Conservation (phyloP, 495 filamentous ascomycete genomes). For the Umbilicaria muhlenbergii region DNA sequence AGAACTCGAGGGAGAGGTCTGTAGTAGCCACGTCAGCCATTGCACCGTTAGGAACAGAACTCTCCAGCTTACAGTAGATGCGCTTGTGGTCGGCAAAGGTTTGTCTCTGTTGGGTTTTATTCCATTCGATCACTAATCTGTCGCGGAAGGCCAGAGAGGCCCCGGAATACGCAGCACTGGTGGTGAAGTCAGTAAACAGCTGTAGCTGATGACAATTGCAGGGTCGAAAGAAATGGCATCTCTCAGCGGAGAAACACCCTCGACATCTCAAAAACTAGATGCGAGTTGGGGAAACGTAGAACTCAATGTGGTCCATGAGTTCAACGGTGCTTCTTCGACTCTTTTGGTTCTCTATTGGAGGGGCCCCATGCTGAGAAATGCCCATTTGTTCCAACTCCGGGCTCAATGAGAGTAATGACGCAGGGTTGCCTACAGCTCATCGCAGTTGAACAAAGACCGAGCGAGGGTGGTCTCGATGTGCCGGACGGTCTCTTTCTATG, state of each 20-base stretch:
- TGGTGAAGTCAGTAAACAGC: background rate
- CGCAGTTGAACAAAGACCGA: constrained; percentile 94
- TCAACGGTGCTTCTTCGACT: too few relatives aligned
- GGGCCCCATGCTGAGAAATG: too few relatives aligned
- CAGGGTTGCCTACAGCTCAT: constrained; percentile 46
- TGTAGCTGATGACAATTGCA: background rate
- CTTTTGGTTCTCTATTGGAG: too few relatives aligned
- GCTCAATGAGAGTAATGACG: background rate
- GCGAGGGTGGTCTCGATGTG: constrained; percentile 96
- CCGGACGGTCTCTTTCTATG: constrained; percentile 63
- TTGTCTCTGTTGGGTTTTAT: constrained; percentile 91
- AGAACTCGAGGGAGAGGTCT: constrained; percentile 86
- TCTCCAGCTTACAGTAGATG: constrained; percentile 55
- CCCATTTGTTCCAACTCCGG: background rate
- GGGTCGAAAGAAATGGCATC: background rate
- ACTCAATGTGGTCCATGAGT: too few relatives aligned
- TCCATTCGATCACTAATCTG: constrained; percentile 88
- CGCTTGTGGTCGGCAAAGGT: constrained; percentile 82
- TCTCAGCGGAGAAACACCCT: too few relatives aligned
- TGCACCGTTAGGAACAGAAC: background rate
- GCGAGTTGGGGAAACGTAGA: too few relatives aligned
- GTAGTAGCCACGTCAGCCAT: constrained; percentile 6
- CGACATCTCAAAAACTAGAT: too few relatives aligned
- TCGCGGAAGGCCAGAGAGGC: constrained; percentile 85
- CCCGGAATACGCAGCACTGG: constrained; percentile 74